Base-by-base conservation (phyloP, 2,329 filamentous ascomycete species). In the Aureobasidium sp. region DNA sequence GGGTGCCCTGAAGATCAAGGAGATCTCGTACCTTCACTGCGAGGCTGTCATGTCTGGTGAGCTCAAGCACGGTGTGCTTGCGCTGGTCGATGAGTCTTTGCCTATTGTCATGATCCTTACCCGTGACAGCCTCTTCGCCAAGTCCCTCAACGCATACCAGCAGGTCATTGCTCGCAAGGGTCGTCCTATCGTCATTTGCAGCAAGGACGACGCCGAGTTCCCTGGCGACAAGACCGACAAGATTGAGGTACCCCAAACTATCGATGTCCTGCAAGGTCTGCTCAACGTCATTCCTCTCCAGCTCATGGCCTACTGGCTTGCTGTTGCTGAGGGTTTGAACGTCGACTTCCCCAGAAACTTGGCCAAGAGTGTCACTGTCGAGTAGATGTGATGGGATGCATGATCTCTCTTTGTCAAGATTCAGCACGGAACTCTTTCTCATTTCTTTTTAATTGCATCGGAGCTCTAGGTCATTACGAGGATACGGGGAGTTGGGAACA, bases 41-140 rank as follows among this genome's bases (percentile, higher is more conserved):
- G 94, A 99, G 81, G 94, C 94, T 70, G 94, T 99, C 81, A 99
- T 99, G 94, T 97, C 94, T 66, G 94, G 94, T 78, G 94, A 99
- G 80, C 85, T 99, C 71, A 99, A 99, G 85, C 94, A 99, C 77
- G 94, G 94, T 82, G 94, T 99, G 58, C 82, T 99, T 73, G 94
- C 94, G 59, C 84, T 99, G 65, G 94, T 99, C 63, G 94, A 99
- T 71, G 94, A 99, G 84, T 93, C 96, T 78, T 85, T 99, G 41
- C 94, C 94, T 65, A 99, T 99, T 76, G 96, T 99, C 78, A 99
- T 99, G 94, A 97, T 99, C 72, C 83, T 99, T 64, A 99, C 94
- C 60, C 89, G 94, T 64, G 94, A 99, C 74, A 84, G 91, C 69
- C 88, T 99, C 72, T 99, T 99, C 81, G 89, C 89, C 76, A 99